phyloP scores from a whole-genome alignment of 306 rosid genomes.

The Acacia melanoxylon region DNA sequence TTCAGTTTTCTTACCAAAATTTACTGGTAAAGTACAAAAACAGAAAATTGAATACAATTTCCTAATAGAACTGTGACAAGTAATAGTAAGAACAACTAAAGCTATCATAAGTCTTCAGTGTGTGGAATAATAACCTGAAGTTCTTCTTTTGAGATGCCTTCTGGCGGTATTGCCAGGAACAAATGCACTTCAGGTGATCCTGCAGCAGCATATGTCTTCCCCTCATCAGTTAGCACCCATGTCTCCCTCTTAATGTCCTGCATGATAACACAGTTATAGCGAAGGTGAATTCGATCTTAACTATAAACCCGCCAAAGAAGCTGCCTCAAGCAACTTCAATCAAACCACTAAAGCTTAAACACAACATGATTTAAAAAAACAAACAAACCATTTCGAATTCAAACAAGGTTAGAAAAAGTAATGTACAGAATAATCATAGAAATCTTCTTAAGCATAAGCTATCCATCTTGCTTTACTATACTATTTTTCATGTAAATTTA shows the following conservation, averaged over 20 bases:
- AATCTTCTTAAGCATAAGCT: background rate
- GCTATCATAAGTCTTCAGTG: background rate
- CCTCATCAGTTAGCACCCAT: conserved; percentile 80
- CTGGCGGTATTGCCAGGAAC: conserved; percentile 67
- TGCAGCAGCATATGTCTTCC: conserved; percentile 54
- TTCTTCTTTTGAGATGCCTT: conserved; percentile 80
- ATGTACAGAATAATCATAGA: background rate
- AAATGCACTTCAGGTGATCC: conserved; percentile 89
- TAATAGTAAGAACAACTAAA: background rate
- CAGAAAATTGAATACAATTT: background rate
- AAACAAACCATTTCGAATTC: too few relatives aligned
- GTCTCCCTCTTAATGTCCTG: conserved; percentile 82
- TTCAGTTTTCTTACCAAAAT: background rate
- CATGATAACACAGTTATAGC: background rate
- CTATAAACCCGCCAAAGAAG: background rate
- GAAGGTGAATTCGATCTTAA: background rate
- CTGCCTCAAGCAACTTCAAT: background rate
- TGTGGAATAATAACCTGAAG: conserved; percentile 53
- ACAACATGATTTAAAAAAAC: background rate
- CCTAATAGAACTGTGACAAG: background rate
- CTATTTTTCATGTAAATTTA: background rate
- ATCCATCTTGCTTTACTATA: background rate
- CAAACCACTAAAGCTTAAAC: background rate
- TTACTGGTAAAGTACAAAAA: background rate
- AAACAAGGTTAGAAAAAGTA: background rate